A percentile compares a stretch with the other conserved stretches of the same genome.
phyloP scores from a whole-genome alignment of 129 eudicot species.

The Flaveria trinervia region DNA sequence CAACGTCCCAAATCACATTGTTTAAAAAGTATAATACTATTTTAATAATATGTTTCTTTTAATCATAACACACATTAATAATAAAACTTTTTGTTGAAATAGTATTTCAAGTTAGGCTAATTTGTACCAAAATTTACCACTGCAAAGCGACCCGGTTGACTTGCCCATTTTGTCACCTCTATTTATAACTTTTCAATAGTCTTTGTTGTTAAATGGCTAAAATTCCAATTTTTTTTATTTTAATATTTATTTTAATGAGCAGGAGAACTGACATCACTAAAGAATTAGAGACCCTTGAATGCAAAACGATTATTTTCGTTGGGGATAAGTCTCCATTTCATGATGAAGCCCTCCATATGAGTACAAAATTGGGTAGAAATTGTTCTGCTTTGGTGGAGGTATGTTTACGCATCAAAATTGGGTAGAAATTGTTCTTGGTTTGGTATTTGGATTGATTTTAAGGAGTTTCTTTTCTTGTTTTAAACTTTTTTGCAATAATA shows the following conservation, averaged over 20 bases:
- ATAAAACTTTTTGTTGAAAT: neutral
- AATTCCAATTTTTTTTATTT: neutral
- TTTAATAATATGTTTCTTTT: too few relatives aligned
- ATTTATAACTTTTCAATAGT: neutral
- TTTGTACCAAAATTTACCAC: neutral
- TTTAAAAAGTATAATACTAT: too few relatives aligned
- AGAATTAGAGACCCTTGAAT: constrained; percentile 62
- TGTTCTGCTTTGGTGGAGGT: constrained; percentile 93
- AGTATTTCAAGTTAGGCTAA: too few relatives aligned
- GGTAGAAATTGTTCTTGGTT: constrained; percentile 49
- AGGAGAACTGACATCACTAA: constrained; percentile 85
- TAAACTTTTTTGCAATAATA: too few relatives aligned
- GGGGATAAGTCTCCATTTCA: constrained; percentile 86
- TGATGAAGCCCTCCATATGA: constrained; percentile 84
- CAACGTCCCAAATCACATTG: neutral
- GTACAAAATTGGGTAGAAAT: constrained; percentile 63
- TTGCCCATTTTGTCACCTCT: constrained; percentile 1
- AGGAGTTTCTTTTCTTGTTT: too few relatives aligned
- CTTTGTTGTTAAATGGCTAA: too few relatives aligned
- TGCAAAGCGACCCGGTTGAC: neutral
- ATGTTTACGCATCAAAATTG: constrained; percentile 45
- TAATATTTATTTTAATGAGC: constrained; percentile 23
- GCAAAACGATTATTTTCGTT: constrained; percentile 83
- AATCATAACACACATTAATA: neutral
- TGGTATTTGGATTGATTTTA: too few relatives aligned